Evolutionary conservation across 176 grass and related monocot species (phyloP).

Genomic region (Puccinellia tenuiflora): DNA sequence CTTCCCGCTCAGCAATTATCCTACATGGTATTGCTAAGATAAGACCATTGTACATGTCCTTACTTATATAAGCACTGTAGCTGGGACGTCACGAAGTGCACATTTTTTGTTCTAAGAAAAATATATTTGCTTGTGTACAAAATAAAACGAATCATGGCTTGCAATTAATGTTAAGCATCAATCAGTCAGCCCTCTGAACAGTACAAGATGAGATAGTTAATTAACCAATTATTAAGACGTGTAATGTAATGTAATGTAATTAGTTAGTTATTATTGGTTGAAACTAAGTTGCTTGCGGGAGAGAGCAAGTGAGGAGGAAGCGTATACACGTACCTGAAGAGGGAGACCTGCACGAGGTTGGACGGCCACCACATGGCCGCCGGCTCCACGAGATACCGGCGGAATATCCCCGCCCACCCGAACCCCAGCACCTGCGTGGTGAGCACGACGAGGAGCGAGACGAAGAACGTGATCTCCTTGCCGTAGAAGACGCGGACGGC

Average conservation of each 20-base stretch:
- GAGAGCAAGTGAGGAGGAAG: neutral
- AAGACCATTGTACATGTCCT: too few species aligned
- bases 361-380: conserved; percentile 97
- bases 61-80: too few species aligned
- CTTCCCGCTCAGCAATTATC: too few species aligned
- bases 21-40: too few species aligned
- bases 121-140: neutral
- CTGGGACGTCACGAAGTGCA: neutral
- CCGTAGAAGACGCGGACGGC: conserved; percentile 86
- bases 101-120: too few species aligned
- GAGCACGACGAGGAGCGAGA: conserved; percentile 82
- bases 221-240: neutral
- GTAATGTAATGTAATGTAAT: neutral
- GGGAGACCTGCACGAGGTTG: conserved; percentile 92
- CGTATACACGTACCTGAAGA: conserved; percentile 62
- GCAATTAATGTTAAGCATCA: neutral
- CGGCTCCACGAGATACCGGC: conserved; percentile 88
- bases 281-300: neutral
- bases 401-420: conserved; percentile 95
- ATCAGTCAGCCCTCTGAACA: neutral
- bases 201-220: neutral
- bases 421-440: conserved; percentile 93
- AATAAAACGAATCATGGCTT: neutral
- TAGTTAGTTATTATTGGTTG: neutral
- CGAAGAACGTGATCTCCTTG: conserved; percentile 77